These are phyloP conservation scores for Pseudopediastrum boryanum DNA, from an alignment of 139 green algal species.

Conservation along the genomic window DNA sequence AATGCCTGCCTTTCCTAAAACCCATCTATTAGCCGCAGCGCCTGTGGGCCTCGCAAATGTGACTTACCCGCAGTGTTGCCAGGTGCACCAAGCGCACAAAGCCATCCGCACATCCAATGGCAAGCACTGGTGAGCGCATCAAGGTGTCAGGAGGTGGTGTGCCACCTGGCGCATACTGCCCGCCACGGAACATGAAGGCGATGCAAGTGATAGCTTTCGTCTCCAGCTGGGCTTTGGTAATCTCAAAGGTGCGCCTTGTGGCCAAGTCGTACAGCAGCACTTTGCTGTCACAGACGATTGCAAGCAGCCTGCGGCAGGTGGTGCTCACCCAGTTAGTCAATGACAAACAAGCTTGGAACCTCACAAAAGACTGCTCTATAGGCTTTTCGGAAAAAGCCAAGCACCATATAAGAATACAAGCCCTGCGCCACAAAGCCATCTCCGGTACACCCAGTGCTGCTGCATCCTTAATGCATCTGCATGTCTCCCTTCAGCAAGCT, in stretches of 20 bases:
- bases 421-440: too few relatives aligned
- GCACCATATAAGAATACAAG: too few relatives aligned
- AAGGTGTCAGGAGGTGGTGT: conserved; percentile 32
- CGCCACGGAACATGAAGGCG: conserved; percentile 50
- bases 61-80: conserved; percentile 36
- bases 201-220: conserved; percentile 44
- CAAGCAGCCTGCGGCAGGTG: conserved; percentile 45
- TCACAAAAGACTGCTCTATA: too few relatives aligned
- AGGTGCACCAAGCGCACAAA: conserved; percentile 54
- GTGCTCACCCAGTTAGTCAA: too few relatives aligned
- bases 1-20: too few relatives aligned
- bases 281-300: conserved; percentile 56
- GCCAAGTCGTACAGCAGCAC: conserved; percentile 57
- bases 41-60: neutral
- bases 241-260: conserved; percentile 38
- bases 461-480: too few relatives aligned
- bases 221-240: conserved; percentile 46
- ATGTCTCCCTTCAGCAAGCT: too few relatives aligned
- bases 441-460: too few relatives aligned
- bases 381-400: too few relatives aligned
- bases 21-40: neutral
- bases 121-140: conserved; percentile 52
- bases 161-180: conserved; percentile 6
- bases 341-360: too few relatives aligned
- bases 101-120: conserved; percentile 59